Evolutionary conservation across 75 land plant species (phyloP).

Genomic region (Cunninghamia lanceolata): DNA sequence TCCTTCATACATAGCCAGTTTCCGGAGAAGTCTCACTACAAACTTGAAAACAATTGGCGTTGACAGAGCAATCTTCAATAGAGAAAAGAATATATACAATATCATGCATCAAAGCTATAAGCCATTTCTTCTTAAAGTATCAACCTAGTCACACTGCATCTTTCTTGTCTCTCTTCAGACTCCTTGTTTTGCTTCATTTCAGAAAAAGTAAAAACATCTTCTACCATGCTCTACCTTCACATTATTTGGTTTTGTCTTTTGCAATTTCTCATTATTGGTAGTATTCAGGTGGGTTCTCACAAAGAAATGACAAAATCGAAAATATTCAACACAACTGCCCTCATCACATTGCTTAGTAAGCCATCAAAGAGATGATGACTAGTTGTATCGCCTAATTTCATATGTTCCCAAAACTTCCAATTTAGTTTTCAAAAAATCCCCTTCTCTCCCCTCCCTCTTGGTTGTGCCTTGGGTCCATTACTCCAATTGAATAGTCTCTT

Average conservation of each 20-base stretch:
- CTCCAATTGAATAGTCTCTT: background rate
- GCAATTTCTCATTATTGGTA: background rate
- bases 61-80: background rate
- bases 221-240: background rate
- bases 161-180: background rate
- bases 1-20: background rate
- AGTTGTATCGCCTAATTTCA: background rate
- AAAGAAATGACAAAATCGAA: background rate
- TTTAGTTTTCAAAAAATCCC: background rate
- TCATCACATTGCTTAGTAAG: background rate
- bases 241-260: background rate
- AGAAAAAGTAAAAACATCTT: background rate
- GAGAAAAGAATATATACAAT: background rate
- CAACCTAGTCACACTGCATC: background rate
- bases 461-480: background rate
- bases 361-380: background rate
- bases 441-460: background rate
- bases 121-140: background rate
- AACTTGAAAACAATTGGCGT: background rate
- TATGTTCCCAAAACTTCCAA: background rate
- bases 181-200: background rate
- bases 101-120: background rate
- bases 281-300: background rate
- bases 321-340: background rate
- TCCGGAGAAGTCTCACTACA: background rate